phyloP scores from a whole-genome alignment of 192 early-diverging fungal species.

The Helicostylum pulchrum region DNA sequence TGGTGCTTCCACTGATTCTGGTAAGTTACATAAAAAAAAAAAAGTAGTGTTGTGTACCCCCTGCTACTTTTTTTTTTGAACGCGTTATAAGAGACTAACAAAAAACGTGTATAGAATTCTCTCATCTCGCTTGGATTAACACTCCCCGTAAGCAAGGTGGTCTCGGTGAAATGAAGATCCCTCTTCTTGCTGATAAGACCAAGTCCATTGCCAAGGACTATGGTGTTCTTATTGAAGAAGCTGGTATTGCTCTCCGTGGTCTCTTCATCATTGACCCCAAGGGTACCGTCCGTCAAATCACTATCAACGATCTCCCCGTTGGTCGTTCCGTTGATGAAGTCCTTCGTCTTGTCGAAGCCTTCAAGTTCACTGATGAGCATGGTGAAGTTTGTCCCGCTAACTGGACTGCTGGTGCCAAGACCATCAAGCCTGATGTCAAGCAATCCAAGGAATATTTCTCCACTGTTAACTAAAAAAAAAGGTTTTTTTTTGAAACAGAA shows the following conservation, averaged over 20 bases:
- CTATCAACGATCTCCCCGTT: constrained; percentile 87
- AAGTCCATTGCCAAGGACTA: constrained; percentile 87
- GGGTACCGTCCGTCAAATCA: constrained; percentile 78
- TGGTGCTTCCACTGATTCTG: constrained; percentile 63
- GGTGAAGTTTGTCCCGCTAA: constrained; percentile 78
- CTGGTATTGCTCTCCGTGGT: constrained; percentile 76
- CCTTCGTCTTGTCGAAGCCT: constrained; percentile 84
- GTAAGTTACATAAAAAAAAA: constrained; percentile 4
- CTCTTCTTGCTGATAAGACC: constrained; percentile 63
- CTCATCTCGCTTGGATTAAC: constrained; percentile 88
- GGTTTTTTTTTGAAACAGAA: constrained; percentile 2
- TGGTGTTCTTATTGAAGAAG: constrained; percentile 80
- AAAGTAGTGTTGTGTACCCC: background rate
- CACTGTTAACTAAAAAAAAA: constrained; percentile 18
- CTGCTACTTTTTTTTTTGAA: constrained; percentile 26
- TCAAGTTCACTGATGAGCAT: constrained; percentile 88
- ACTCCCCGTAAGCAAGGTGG: constrained; percentile 84
- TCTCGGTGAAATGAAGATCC: constrained; percentile 89
- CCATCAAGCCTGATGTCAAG: constrained; percentile 72
- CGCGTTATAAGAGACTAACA: background rate
- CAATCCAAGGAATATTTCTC: constrained; percentile 69
- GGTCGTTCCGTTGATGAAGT: constrained; percentile 86
- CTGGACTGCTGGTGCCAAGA: constrained; percentile 73
- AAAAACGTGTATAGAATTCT: constrained; percentile 55
- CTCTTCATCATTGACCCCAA: constrained; percentile 92